A percentile compares a stretch with the other conserved stretches of the same genome.
phyloP scores from a whole-genome alignment of 495 filamentous ascomycete genomes.

The Penicillium simplicissimum region DNA sequence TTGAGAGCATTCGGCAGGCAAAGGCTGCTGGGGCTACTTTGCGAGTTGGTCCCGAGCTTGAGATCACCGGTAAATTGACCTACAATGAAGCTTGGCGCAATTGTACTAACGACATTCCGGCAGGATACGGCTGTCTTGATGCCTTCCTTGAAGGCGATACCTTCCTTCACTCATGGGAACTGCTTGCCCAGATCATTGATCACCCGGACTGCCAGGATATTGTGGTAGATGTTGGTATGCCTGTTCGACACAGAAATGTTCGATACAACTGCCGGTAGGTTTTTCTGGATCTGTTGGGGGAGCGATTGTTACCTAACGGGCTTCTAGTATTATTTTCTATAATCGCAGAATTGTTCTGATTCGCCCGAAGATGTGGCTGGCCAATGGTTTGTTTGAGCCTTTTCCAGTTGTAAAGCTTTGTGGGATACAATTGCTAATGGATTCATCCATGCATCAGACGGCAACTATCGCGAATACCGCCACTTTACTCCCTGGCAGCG shows the following conservation, averaged over 20 bases:
- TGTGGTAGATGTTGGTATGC: conserved; percentile 76
- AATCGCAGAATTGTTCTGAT: conserved; percentile 72
- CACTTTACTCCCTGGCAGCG: conserved; percentile 71
- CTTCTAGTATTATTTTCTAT: conserved; percentile 55
- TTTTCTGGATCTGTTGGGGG: not conserved
- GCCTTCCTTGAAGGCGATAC: conserved; percentile 41
- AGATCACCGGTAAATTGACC: conserved; percentile 50
- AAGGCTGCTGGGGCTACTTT: conserved; percentile 71
- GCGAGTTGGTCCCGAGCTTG: conserved; percentile 74
- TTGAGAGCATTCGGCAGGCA: conserved; percentile 69
- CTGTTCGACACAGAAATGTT: conserved; percentile 61
- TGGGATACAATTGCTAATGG: not conserved
- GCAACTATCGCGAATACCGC: conserved; percentile 43
- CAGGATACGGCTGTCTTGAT: conserved; percentile 61
- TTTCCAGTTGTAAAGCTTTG: not conserved
- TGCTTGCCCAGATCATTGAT: conserved; percentile 55
- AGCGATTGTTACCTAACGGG: not conserved
- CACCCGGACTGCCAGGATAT: conserved; percentile 71
- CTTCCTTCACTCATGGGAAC: conserved; percentile 72
- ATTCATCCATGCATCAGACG: conserved; percentile 21
- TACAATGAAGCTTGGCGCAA: not conserved
- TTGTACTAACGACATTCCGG: conserved; percentile 24
- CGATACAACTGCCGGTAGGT: conserved; percentile 68
- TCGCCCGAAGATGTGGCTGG: conserved; percentile 81
- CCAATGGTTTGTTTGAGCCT: conserved; percentile 56